phyloP scores from a whole-genome alignment of 2,329 filamentous ascomycete genomes.

The Calonectria naviculata region DNA sequence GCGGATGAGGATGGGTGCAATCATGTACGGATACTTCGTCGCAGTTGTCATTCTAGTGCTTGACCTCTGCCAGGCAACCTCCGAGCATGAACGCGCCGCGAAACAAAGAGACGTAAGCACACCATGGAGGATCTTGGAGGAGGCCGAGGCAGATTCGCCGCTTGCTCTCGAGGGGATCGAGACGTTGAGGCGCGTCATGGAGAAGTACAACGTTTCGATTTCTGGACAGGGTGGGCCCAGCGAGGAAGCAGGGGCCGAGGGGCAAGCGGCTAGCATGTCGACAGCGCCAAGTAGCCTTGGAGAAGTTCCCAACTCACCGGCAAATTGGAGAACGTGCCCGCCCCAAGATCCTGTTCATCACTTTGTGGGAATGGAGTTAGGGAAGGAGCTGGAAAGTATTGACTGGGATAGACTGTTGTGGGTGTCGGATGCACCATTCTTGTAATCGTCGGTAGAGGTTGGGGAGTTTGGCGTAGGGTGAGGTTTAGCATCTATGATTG shows the following conservation, averaged over 20 bases:
- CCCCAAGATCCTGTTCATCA: not conserved
- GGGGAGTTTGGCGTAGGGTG: not conserved
- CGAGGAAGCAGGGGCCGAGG: not conserved
- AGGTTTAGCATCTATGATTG: too few relatives aligned
- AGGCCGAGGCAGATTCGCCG: constrained; percentile 41
- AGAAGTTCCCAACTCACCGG: not conserved
- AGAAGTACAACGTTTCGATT: constrained; percentile 41
- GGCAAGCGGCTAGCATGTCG: too few relatives aligned
- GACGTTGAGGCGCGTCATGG: constrained; percentile 44
- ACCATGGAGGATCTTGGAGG: constrained; percentile 46
- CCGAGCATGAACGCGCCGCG: constrained; percentile 33
- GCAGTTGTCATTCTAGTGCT: constrained; percentile 47
- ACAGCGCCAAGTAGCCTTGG: not conserved
- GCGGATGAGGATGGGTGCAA: constrained; percentile 42
- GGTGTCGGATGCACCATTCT: not conserved
- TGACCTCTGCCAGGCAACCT: constrained; percentile 43
- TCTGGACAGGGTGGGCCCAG: not conserved
- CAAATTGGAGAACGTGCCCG: not conserved
- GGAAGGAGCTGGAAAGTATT: not conserved
- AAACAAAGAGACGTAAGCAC: constrained; percentile 37
- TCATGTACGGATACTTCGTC: constrained; percentile 47
- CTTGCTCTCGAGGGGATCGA: constrained; percentile 42
- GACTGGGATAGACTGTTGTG: not conserved
- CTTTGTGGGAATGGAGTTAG: not conserved
- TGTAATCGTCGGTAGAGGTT: not conserved